A percentile compares a stretch with the other conserved stretches of the same genome.
These are phyloP conservation scores for Xylaria sp. DNA, from an alignment of 2,329 filamentous ascomycete species.

Conservation along the genomic window DNA sequence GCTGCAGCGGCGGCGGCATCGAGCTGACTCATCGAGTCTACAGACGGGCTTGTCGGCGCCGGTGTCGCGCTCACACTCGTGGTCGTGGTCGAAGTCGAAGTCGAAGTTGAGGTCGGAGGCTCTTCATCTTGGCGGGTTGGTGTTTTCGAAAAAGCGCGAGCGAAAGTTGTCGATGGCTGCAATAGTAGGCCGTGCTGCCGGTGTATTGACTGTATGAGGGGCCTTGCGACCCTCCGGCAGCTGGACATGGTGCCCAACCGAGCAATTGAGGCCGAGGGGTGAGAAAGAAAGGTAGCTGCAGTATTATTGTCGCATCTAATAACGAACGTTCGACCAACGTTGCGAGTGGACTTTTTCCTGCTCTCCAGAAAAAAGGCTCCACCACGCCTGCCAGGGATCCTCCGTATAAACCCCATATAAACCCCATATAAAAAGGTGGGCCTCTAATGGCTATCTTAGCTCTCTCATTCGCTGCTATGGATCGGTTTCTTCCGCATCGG, in stretches of 20 bases:
- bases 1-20: slow-evolving; percentile 32
- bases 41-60: slow-evolving; percentile 40
- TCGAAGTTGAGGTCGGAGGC: too few species aligned
- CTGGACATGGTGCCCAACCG: slow-evolving; percentile 62
- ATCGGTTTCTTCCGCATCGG: slow-evolving; percentile 15
- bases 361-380: slow-evolving; percentile 15
- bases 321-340: background rate
- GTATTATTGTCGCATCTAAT: background rate
- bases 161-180: slow-evolving; percentile 47
- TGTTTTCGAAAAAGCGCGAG: slow-evolving; percentile 52
- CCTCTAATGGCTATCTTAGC: background rate
- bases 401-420: too few species aligned
- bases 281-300: too few species aligned
- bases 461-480: slow-evolving; percentile 25
- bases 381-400: slow-evolving; percentile 2
- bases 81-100: too few species aligned
- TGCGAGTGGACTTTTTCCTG: slow-evolving; percentile 11
- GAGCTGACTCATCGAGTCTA: slow-evolving; percentile 33
- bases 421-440: slow-evolving; percentile 17
- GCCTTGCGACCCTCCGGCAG: slow-evolving; percentile 68
- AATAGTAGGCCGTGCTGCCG: slow-evolving; percentile 47
- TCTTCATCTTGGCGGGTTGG: slow-evolving; percentile 51
- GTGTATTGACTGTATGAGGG: slow-evolving; percentile 63
- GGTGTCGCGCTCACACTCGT: slow-evolving; percentile 35
- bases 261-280: slow-evolving; percentile 29